These are phyloP conservation scores for Salix suchowensis DNA, from an alignment of 345 rosid genomes.

Conservation along the genomic window DNA sequence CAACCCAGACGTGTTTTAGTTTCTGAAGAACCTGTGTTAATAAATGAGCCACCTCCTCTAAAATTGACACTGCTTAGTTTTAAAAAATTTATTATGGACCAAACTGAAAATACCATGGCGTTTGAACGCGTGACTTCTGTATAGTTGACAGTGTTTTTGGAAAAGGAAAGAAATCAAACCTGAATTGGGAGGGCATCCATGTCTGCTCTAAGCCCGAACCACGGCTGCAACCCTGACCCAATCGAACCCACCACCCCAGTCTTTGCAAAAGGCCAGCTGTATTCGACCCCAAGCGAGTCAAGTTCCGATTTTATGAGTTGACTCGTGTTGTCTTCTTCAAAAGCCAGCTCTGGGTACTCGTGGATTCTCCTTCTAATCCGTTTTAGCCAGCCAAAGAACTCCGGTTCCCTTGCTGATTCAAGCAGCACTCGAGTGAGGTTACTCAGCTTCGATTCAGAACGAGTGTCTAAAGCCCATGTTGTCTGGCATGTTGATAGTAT, in stretches of 20 bases:
- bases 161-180: slow-evolving; percentile 14
- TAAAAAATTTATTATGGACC: too few species aligned
- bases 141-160: too few species aligned
- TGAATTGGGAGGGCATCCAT: slow-evolving; percentile 57
- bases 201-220: slow-evolving; percentile 55
- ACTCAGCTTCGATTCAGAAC: slow-evolving; percentile 10
- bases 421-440: slow-evolving; percentile 25
- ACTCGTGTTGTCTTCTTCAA: slow-evolving; percentile 42
- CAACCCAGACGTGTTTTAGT: too few species aligned
- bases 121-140: too few species aligned
- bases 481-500: background rate
- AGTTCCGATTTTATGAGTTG: slow-evolving; percentile 36
- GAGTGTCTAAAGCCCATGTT: background rate
- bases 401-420: slow-evolving; percentile 32
- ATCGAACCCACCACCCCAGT: slow-evolving; percentile 49
- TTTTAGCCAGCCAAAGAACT: slow-evolving; percentile 41
- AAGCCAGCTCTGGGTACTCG: slow-evolving; percentile 47
- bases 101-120: too few species aligned
- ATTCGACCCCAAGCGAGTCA: slow-evolving; percentile 36
- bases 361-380: slow-evolving; percentile 40
- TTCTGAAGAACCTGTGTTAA: too few species aligned
- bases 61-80: too few species aligned
- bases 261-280: slow-evolving; percentile 44
- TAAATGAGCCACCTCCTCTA: too few species aligned
- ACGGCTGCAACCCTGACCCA: slow-evolving; percentile 41